Evolutionary conservation across 139 green algal species (phyloP).

Genomic region (Pseudopediastrum boryanum): DNA sequence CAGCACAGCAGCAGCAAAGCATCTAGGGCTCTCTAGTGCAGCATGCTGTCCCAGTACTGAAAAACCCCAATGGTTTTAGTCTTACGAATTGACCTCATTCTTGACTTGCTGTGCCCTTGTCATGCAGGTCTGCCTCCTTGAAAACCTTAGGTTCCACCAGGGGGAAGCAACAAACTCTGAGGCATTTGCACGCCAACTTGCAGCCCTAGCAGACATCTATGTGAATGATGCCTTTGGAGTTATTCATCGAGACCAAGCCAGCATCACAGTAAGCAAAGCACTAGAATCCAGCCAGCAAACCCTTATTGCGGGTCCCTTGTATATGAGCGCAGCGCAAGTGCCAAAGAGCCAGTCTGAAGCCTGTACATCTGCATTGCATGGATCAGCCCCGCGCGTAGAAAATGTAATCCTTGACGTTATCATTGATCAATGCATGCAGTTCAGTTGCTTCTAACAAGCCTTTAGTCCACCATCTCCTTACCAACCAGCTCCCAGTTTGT

Average conservation of each 20-base stretch:
- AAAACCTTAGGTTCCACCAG: conserved; percentile 67
- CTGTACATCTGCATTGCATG: too few species aligned
- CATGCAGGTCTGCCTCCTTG: conserved; percentile 51
- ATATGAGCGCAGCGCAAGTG: too few species aligned
- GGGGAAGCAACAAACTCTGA: conserved; percentile 48
- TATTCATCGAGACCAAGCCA: conserved; percentile 57
- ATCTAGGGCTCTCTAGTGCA: neutral
- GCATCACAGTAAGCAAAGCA: conserved; percentile 54
- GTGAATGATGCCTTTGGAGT: conserved; percentile 68
- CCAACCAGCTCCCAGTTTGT: too few species aligned
- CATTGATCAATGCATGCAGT: too few species aligned
- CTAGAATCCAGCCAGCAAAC: too few species aligned
- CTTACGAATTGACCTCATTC: neutral
- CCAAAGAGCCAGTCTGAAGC: too few species aligned
- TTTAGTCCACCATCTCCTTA: too few species aligned
- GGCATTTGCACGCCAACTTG: conserved; percentile 47
- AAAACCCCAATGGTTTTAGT: neutral
- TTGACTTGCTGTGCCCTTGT: too few species aligned
- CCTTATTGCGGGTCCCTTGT: too few species aligned
- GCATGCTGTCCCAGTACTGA: neutral
- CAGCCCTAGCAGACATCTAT: conserved; percentile 57
- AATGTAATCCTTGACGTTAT: too few species aligned
- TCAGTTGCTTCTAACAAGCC: too few species aligned
- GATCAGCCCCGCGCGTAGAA: too few species aligned
- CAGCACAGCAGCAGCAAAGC: neutral